Evolutionary conservation across 1,139 yeast genomes (phyloP).

Genomic region (Hyphopichia khmerensis): DNA sequence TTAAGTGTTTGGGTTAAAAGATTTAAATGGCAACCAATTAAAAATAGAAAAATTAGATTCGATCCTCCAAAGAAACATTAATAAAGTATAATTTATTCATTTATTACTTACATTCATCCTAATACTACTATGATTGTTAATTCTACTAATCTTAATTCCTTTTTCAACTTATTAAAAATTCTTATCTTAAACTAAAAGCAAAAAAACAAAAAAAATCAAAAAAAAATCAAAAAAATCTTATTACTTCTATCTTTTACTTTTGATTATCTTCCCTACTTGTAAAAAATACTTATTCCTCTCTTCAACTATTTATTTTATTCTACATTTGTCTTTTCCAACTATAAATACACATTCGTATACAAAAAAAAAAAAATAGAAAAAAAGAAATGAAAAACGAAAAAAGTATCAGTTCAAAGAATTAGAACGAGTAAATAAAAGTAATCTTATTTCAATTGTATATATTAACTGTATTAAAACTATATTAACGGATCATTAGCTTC

Average conservation of each 20-base stretch:
- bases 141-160: no score
- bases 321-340: background rate
- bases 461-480: no score
- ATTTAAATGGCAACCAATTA: slow-evolving; percentile 97
- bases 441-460: no score
- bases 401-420: background rate
- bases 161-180: no score
- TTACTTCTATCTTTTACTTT: no score
- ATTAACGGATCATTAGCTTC: no score
- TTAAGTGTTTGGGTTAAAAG: slow-evolving; percentile 90
- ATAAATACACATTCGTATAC: background rate
- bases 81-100: slow-evolving; percentile 2
- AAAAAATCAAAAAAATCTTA: no score
- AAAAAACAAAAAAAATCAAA: no score
- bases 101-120: no score
- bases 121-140: no score
- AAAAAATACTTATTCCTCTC: background rate
- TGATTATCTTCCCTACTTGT: background rate
- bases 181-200: no score
- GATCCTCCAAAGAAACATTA: slow-evolving; percentile 78
- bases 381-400: background rate
- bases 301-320: background rate
- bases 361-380: background rate
- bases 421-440: no score
- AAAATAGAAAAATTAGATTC: slow-evolving; percentile 92